Conservation (phyloP, 345 rosid species). For the Reutealis trisperma region DNA sequence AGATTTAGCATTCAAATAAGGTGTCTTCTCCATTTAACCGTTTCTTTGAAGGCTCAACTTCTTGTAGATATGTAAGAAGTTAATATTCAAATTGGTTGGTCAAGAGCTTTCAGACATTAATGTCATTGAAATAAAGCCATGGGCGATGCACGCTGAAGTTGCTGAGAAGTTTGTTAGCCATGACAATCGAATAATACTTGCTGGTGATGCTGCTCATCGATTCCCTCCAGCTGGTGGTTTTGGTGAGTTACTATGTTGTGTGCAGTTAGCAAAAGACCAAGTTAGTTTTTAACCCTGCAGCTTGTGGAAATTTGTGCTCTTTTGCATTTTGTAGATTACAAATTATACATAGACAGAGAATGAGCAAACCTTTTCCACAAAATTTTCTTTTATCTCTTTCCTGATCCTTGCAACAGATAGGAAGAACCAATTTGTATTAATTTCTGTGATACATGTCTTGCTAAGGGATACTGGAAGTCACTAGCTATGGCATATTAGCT, state of each 20-base stretch:
- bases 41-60: constrained; percentile 43
- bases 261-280: not conserved
- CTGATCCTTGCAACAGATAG: not conserved
- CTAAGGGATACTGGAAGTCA: not conserved
- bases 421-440: not conserved
- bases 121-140: constrained; percentile 85
- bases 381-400: not conserved
- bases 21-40: constrained; percentile 16
- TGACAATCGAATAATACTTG: constrained; percentile 68
- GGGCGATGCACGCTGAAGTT: constrained; percentile 99
- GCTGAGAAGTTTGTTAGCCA: constrained; percentile 65
- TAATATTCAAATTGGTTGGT: constrained; percentile 80
- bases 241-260: constrained; percentile 48
- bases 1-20: constrained; percentile 8
- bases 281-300: not conserved
- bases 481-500: not conserved
- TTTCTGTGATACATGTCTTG: not conserved
- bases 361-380: not conserved
- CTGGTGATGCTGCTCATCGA: constrained; percentile 96
- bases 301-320: not conserved
- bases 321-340: not conserved
- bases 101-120: constrained; percentile 75
- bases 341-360: not conserved
- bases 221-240: constrained; percentile 99
- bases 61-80: constrained; percentile 78